Percentiles rank a stretch among this genome's conserved stretches.
Evolutionary conservation across 2,329 filamentous ascomycete species (phyloP).

Genomic region (Mycosphaerella sp.): DNA sequence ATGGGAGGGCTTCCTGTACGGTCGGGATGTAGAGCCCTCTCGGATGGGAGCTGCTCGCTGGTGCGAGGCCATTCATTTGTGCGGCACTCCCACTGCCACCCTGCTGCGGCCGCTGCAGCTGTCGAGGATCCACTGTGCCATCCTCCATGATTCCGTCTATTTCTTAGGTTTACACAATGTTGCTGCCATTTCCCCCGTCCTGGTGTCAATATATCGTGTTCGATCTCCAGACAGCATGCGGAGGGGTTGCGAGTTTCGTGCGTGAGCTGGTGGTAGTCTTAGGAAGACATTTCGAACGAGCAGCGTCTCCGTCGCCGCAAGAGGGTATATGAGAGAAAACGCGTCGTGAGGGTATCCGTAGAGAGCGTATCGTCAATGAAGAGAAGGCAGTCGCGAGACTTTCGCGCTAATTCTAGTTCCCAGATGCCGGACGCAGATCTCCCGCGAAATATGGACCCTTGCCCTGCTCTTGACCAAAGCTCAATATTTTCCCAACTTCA

Average conservation of each 20-base stretch:
- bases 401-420: conserved; percentile 3
- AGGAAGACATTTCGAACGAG: background rate
- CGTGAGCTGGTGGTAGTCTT: background rate
- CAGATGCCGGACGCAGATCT: conserved; percentile 1
- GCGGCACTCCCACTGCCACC: conserved; percentile 8
- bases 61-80: conserved; percentile 16
- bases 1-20: conserved; percentile 72
- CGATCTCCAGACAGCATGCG: conserved; percentile 8
- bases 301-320: background rate
- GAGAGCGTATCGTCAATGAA: background rate
- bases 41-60: conserved; percentile 8
- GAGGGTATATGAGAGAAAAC: background rate
- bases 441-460: background rate
- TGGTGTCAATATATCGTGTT: background rate
- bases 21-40: conserved; percentile 36
- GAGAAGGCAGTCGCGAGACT: background rate
- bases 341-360: conserved; percentile 1
- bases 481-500: conserved; percentile 14
- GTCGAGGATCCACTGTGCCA: conserved; percentile 15
- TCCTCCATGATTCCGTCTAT: conserved; percentile 10
- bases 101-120: conserved; percentile 5
- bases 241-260: conserved; percentile 7
- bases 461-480: background rate
- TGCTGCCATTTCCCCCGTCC: conserved; percentile 7
- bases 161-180: background rate